Base-by-base conservation (phyloP, 768 basidiomycete species). In the Phallus indusiatus region DNA sequence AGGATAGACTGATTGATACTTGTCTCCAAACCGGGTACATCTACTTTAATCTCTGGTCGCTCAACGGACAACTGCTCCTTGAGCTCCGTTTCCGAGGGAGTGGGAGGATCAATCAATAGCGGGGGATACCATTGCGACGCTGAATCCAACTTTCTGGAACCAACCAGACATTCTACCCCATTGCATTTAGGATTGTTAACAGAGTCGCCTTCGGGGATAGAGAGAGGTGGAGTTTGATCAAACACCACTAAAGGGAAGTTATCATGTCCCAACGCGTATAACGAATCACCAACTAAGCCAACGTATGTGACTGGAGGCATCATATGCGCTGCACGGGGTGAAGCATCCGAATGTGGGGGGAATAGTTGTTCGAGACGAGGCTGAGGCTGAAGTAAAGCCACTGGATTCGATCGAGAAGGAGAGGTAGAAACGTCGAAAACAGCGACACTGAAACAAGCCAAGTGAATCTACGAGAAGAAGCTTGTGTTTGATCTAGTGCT, bases 331-430 rank as follows among this genome's bases (percentile, higher is more conserved):
- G 68, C 0, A 67, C 63, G 9, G 24, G 16, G 17, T 24, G 21
- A 20, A 48, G 59, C 17, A n/a, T 21, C 28, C 47, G 55, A 28
- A 22, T 35, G 58, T 33, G 22, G 68, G 10, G 85, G 84, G 35
- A 93, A 76, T 8, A 95, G 75, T 35, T 92, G 85, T 18, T 84
- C 78, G 1, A 93, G 76, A 35, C 82, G 78, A 0, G 89, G 86
- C 1, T 82, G 85, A 12, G 94, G 94, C 68, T 97, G 94, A 14
- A 93, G 82, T 11, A 97, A 82, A 8, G 91, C 85, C 66, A 95
- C 85, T 2, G 93, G 84, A 8, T 84, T 72, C 63, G 80, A 61
- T 17, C 77, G 78, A 17, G 71, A 68, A 20, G 76, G 61, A 52
- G 70, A 69, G n/a, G 71, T 64, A 5, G 90, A 75, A 49, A 92